A percentile compares a stretch with the other conserved stretches of the same genome.
Evolutionary conservation across 1,284 basidiomycete genomes (phyloP).

Genomic region (Boletus sp.): DNA sequence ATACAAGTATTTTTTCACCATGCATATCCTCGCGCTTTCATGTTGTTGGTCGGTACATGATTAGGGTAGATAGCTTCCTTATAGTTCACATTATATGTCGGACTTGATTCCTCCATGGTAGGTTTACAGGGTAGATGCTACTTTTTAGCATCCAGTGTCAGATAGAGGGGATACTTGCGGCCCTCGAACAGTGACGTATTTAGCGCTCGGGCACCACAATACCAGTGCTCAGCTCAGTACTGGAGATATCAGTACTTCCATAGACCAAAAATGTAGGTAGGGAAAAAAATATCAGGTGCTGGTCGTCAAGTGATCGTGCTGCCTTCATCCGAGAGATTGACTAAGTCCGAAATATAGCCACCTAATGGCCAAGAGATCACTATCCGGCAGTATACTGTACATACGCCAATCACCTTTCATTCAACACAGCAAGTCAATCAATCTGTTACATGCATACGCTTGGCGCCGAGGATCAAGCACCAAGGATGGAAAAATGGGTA

Average conservation of each 20-base stretch:
- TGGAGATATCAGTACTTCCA: background rate
- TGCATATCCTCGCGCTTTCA: conserved; percentile 2
- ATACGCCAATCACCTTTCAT: background rate
- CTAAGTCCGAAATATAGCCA: background rate
- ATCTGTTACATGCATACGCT: background rate
- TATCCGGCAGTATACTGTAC: background rate
- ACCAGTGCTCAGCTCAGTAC: too few species aligned
- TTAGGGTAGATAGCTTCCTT: conserved; percentile 23
- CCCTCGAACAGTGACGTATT: conserved; percentile 1
- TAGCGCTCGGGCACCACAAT: background rate
- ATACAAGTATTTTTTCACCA: conserved; percentile 9
- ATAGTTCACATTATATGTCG: conserved; percentile 30
- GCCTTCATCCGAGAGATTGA: too few species aligned
- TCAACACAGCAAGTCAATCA: conserved; percentile 6
- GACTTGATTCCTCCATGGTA: conserved; percentile 8
- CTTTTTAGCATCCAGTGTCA: background rate
- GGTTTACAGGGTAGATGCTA: conserved; percentile 5
- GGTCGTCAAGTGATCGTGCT: background rate
- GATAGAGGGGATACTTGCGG: background rate
- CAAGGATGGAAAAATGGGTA: background rate
- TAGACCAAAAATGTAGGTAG: background rate
- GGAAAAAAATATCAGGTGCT: background rate
- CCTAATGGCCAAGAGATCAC: background rate
- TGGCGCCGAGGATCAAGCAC: background rate
- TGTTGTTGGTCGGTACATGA: conserved; percentile 16